Evolutionary conservation across 345 rosid genomes (phyloP).

Genomic region (Lumnitzera littorea): DNA sequence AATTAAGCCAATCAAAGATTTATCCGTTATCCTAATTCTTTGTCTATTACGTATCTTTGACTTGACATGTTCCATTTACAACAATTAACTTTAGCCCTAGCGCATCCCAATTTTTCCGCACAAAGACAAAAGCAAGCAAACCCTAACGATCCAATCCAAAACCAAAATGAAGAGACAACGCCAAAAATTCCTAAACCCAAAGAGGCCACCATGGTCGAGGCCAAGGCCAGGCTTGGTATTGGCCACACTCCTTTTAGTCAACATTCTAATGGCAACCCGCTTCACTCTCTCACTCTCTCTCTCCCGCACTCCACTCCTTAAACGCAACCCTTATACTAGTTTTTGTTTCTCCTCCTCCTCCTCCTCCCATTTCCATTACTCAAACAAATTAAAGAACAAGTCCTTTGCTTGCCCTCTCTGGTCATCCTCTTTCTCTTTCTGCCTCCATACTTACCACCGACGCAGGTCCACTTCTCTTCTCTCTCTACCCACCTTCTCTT

Average conservation of each 20-base stretch:
- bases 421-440: slow-evolving; percentile 20
- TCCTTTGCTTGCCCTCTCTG: slow-evolving; percentile 16
- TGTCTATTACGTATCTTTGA: too few relatives aligned
- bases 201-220: not conserved
- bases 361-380: not conserved
- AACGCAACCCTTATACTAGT: not conserved
- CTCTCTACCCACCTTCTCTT: not conserved
- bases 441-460: slow-evolving; percentile 5
- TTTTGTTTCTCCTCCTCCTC: not conserved
- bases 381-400: not conserved
- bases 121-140: too few relatives aligned
- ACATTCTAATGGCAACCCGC: slow-evolving; percentile 3
- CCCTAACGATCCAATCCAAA: too few relatives aligned
- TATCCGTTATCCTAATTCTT: too few relatives aligned
- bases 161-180: too few relatives aligned
- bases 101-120: too few relatives aligned
- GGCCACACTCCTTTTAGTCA: not conserved
- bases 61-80: too few relatives aligned
- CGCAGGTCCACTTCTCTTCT: slow-evolving; percentile 3
- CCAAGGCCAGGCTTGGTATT: not conserved
- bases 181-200: not conserved
- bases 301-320: slow-evolving; percentile 5
- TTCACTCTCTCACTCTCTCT: not conserved
- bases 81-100: too few relatives aligned
- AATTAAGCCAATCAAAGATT: too few relatives aligned